Percentiles rank a stretch among this genome's conserved stretches.
Conservation (phyloP, 305 asterid genomes). For the Fraxinus sp. region DNA sequence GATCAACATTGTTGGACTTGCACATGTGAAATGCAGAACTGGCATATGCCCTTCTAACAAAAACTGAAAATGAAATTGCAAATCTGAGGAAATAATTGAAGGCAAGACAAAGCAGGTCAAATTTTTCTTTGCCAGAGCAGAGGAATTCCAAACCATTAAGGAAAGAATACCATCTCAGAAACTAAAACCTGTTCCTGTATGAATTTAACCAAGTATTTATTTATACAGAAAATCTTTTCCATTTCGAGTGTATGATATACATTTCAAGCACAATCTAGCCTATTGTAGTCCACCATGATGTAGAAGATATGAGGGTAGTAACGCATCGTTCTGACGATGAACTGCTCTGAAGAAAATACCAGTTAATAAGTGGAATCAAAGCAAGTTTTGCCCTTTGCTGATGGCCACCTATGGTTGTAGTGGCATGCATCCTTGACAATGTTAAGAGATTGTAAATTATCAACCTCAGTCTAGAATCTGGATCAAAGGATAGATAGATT, state of each 20-base stretch:
- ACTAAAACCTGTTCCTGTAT: background rate
- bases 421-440: background rate
- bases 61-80: background rate
- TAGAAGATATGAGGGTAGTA: background rate
- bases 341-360: background rate
- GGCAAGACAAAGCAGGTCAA: slow-evolving; percentile 1
- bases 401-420: background rate
- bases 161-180: background rate
- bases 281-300: background rate
- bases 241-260: background rate
- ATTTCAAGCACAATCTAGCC: background rate
- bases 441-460: background rate
- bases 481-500: background rate
- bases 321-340: background rate
- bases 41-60: background rate
- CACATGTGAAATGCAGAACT: slow-evolving; percentile 21
- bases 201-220: background rate
- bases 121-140: background rate
- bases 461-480: background rate
- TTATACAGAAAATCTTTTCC: background rate
- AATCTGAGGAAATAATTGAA: slow-evolving; percentile 9
- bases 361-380: background rate
- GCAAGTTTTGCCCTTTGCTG: background rate
- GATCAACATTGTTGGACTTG: slow-evolving; percentile 16
- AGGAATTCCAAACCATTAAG: background rate